phyloP scores from a whole-genome alignment of 176 grass and related monocot genomes.

The Phragmites australis region DNA sequence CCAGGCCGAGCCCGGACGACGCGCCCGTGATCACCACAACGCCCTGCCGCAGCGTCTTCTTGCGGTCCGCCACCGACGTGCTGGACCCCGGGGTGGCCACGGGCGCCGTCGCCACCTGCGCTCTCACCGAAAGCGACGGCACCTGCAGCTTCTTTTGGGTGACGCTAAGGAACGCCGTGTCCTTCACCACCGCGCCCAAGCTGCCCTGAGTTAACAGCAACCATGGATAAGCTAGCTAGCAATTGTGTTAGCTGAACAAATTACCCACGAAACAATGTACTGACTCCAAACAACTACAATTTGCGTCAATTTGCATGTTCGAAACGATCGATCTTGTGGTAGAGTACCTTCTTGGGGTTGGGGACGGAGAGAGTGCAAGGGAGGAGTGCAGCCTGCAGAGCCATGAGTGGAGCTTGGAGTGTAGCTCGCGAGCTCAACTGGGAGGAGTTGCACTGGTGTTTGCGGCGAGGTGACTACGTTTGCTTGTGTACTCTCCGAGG shows the following conservation, averaged over 20 bases:
- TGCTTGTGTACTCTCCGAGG: conserved; percentile 9
- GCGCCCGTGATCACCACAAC: conserved; percentile 84
- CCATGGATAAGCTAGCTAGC: too few species aligned
- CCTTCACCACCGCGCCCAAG: neutral
- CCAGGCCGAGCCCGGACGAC: conserved; percentile 81
- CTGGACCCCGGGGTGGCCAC: conserved; percentile 45
- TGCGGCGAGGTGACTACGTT: neutral
- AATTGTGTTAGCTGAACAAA: too few species aligned
- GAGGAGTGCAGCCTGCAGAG: conserved; percentile 71
- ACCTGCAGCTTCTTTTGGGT: conserved; percentile 22
- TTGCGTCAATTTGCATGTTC: too few species aligned
- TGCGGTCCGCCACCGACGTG: conserved; percentile 20
- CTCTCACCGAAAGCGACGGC: conserved; percentile 38
- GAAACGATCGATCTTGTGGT: too few species aligned
- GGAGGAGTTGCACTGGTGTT: neutral
- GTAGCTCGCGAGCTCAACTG: neutral
- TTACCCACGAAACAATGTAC: too few species aligned
- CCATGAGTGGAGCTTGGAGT: conserved; percentile 41
- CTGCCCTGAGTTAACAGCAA: neutral
- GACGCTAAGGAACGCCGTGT: conserved; percentile 12
- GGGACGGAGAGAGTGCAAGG: conserved; percentile 60
- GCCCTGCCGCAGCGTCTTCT: conserved; percentile 82
- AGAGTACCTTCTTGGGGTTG: conserved; percentile 64
- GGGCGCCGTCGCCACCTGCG: conserved; percentile 51
- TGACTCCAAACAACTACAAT: too few species aligned